Base-by-base conservation (phyloP, 2,329 filamentous ascomycete species). In the Cladosporium sphaerospermum region DNA sequence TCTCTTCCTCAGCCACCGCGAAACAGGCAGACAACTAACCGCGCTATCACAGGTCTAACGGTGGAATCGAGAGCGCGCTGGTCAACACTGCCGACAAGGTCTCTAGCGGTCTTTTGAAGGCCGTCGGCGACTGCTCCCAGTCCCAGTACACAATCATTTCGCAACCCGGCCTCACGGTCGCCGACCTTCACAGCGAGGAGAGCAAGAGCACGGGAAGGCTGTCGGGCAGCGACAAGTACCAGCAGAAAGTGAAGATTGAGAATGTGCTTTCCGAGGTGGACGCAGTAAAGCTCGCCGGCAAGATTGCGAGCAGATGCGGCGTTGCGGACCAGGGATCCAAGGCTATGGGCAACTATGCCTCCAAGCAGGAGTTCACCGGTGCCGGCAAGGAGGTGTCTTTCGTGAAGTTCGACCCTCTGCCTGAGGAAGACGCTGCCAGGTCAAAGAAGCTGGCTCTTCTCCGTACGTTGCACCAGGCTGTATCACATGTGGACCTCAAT, bases 111-210 rank as follows among this genome's bases (percentile, higher is more conserved):
- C 49, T 65, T 43, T 49, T 61, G 11, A 45, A 80, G 56, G 69
- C 74, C 52, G 66, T 74, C 48, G 71, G 75, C 16, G 59, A 69
- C 18, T 70, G 71, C 43, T 61, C 79, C 40, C 66, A 71, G 43
- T 46, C 51, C 11, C 41, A 41, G 69, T 96, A 96, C 72, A 74
- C 95, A 54, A 69, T 96, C 59, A 79, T 95, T 56, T 81, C 83
- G 31, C 89, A 96, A 67, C 84, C 87, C 9, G 86, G 86, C 60
- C 77, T 90, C 53, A 83, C 84, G 60, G 79, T 83, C 40, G 75
- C 77, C 57, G 89, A 95, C 68, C 83, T 92, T 62, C 43, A 44
- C 16, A 43, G 40, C 40, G 48, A 44, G 11, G 32, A 16, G 14
- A 34, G 43, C 44, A 32, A 18, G 13, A 39, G 33, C 31, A 33